Evolutionary conservation across 169 alveolate genomes (phyloP).

Genomic region (Plasmodium coatneyi): DNA sequence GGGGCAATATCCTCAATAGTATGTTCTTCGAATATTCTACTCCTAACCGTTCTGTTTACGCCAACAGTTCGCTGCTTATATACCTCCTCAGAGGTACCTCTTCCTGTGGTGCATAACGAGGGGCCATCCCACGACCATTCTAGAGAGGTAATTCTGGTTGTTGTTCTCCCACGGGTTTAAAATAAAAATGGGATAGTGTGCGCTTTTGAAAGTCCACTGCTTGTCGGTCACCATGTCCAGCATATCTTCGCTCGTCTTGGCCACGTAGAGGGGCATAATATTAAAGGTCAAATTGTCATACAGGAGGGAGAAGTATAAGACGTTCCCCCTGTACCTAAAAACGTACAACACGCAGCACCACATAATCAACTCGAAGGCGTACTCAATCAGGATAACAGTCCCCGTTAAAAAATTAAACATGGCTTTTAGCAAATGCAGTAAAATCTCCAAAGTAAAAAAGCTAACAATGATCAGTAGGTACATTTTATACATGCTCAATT

Average conservation of each 20-base stretch:
- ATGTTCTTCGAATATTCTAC: background rate
- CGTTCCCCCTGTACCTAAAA: conserved; percentile 43
- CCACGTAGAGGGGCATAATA: conserved; percentile 40
- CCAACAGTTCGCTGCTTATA: background rate
- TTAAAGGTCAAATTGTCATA: conserved; percentile 27
- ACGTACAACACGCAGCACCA: conserved; percentile 66
- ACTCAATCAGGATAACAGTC: conserved; percentile 31
- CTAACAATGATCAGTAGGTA: conserved; percentile 10
- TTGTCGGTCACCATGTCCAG: background rate
- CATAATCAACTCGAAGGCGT: conserved; percentile 42
- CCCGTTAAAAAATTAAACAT: conserved; percentile 1
- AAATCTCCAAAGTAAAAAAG: conserved; percentile 43
- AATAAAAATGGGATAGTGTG: conserved; percentile 36
- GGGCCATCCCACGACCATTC: conserved; percentile 41
- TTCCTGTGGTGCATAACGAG: background rate
- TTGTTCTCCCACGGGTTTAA: conserved; percentile 54
- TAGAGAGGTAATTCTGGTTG: conserved; percentile 29
- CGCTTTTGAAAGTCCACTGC: background rate
- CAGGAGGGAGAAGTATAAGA: conserved; percentile 36
- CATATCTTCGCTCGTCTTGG: background rate
- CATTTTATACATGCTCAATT: conserved; percentile 47
- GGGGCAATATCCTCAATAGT: background rate
- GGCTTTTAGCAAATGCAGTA: conserved; percentile 17
- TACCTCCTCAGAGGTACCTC: conserved; percentile 2
- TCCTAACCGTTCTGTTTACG: background rate